Evolutionary conservation across 176 grass and related monocot species (phyloP), one percentile per base, ranked within the genome.

Genomic region (Alopecurus myosuroides): DNA sequence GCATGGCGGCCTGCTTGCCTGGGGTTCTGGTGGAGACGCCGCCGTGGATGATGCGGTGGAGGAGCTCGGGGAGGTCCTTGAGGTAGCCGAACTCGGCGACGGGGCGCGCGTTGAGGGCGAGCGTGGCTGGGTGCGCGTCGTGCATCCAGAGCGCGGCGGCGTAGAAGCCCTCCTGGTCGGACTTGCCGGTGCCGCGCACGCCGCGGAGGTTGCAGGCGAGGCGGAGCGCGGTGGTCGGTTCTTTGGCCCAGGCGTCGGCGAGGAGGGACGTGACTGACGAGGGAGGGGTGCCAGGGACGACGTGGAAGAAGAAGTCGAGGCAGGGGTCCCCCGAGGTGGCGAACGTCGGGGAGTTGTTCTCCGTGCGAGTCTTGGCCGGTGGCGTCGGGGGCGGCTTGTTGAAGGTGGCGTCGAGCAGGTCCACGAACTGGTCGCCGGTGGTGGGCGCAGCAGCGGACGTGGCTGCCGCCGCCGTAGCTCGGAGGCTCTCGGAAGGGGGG

Each of bases 121-220:
- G 89, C 77, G 88, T 93, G 61, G 76, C 76, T 7, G 94, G 94
- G 51, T 97, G 94, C 78, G 82, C 72, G 14, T 15, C 71, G 57
- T 91, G 89, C 76, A 86, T 86, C 84, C 90, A 97, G 39, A 93
- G 80, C 44, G 91, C 87, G 13, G 87, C 67, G 44, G 93, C 60
- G 82, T 98, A 95, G 83, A 98, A 98, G 0, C 95, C 91, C 34
- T 95, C 85, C 15, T 89, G 93, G 73, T 95, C 91, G 20, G 93
- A 90, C 80, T 98, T 95, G 39, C 91, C 93, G 7, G 77, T 78
- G 65, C 93, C 89, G 48, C 95, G 89, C 79, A 95, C 91, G 39
- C 91, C 96, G 9, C 91, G 82, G 26, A 94, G 71, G 4, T n/a
- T n/a, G n/a, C n/a, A n/a, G n/a, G n/a, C n/a, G n/a, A n/a, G n/a